Conservation (phyloP, 2,329 filamentous ascomycete species). For the Stemphylium vesicarium region DNA sequence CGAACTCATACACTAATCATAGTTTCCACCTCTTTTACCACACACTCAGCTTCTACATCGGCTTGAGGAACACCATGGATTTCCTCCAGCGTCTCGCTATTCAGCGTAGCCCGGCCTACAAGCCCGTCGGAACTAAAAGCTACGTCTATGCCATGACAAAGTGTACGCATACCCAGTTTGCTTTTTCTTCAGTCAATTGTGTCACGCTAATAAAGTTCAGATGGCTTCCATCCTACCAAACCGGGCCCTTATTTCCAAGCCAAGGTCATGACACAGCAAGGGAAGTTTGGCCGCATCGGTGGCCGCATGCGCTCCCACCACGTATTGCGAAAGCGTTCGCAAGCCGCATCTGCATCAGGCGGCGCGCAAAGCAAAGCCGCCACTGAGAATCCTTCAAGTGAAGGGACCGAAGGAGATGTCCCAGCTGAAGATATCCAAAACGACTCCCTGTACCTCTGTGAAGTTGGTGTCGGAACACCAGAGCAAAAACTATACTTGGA, state of each 20-base stretch:
- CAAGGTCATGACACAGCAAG: slow-evolving; percentile 26
- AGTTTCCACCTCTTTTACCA: not conserved
- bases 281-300: slow-evolving; percentile 29
- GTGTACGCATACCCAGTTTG: slow-evolving; percentile 7
- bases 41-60: not conserved
- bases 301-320: slow-evolving; percentile 31
- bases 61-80: slow-evolving; percentile 9
- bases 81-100: slow-evolving; percentile 26
- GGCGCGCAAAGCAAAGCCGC: slow-evolving; percentile 7
- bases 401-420: slow-evolving; percentile 21
- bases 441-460: slow-evolving; percentile 51
- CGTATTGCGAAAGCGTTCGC: slow-evolving; percentile 23
- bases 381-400: not conserved
- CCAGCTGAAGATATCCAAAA: slow-evolving; percentile 31
- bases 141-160: slow-evolving; percentile 29
- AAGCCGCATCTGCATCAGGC: not conserved
- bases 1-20: too few species aligned
- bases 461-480: slow-evolving; percentile 68
- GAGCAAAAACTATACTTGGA: slow-evolving; percentile 63
- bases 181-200: not conserved
- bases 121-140: slow-evolving; percentile 24
- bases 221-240: slow-evolving; percentile 35
- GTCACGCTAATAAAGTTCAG: slow-evolving; percentile 8
- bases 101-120: slow-evolving; percentile 25
- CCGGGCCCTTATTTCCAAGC: slow-evolving; percentile 32